Base-by-base conservation (phyloP, 768 basidiomycete genomes). In the Leccinellum luteum region DNA sequence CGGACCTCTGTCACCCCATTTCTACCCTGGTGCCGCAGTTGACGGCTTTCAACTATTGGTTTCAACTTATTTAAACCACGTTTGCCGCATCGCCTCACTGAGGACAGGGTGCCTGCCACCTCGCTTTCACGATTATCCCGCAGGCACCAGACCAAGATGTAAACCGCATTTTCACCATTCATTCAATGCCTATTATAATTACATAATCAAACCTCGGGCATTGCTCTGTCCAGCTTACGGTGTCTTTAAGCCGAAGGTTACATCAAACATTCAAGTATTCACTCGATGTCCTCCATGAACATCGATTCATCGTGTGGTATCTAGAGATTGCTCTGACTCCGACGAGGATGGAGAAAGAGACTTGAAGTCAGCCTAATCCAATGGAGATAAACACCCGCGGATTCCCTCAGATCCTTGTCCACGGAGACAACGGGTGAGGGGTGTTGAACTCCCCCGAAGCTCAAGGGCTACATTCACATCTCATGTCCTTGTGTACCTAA, bases 1-100 rank as follows among this genome's bases (percentile, higher is more conserved):
- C 2, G 60, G 73, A 74, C 71, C 71, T 58, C 71, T 55, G 67
- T 23, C 71, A 73, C 71, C 63, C 54, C 27, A 27, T 21, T 8
- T 57, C 64, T 64, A 63, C 65, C 13, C 32, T 43, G 5, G 41
- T 43, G 41, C 41, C 38, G 41, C 41, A 43, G 41, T 32, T 4
- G 14, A 32, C 32, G 32, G 14, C 32, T 21, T 19, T 12, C 19
- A 19, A 43, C 41, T 4, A n/a, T 38, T 28, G 17, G 35, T 38
- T 17, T 17, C 35, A 38, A 38, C 8, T 38, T n/a, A n/a, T n/a
- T n/a, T 38, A 1, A 4, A 38, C 35, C 28, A 17, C 35, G 8
- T 38, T 38, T 43, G 6, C 12, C 41, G 41, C 41, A 43, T 43
- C 19, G 41, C 41, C n/a, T 21, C n/a, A 19, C n/a, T n/a, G n/a